A percentile compares a stretch with the other conserved stretches of the same genome.
phyloP scores from a whole-genome alignment of 2,329 filamentous ascomycete genomes.

The Pseudohalonectria lignicola region DNA sequence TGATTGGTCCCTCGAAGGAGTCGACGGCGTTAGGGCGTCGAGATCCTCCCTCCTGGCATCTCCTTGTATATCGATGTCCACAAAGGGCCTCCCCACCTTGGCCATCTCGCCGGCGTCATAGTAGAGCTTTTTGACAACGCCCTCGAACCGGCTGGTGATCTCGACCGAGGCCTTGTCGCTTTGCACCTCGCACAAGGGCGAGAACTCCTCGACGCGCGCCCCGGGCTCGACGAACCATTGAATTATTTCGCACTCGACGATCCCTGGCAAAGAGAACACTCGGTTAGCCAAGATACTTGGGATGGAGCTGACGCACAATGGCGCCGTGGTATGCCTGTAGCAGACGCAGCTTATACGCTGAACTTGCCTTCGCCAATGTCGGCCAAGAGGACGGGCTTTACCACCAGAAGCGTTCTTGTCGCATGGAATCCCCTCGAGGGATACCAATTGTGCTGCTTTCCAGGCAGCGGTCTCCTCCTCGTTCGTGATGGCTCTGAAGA shows the following conservation, averaged over 20 bases:
- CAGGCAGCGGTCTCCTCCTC: neutral
- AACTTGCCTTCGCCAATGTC: conserved; percentile 73
- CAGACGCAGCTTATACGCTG: conserved; percentile 5
- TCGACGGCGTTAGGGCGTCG: conserved; percentile 22
- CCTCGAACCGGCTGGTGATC: conserved; percentile 92
- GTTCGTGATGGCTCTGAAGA: conserved; percentile 20
- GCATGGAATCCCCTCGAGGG: conserved; percentile 36
- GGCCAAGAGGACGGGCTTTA: conserved; percentile 73
- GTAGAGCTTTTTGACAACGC: conserved; percentile 90
- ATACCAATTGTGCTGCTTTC: neutral
- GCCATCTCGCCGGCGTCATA: conserved; percentile 96
- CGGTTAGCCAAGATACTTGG: too few species aligned
- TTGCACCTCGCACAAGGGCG: conserved; percentile 94
- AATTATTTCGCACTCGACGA: conserved; percentile 96
- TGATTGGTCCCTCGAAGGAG: too few species aligned
- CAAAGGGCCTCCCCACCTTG: conserved; percentile 84
- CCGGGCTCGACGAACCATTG: conserved; percentile 99
- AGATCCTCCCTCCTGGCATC: conserved; percentile 50
- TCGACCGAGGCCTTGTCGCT: conserved; percentile 88
- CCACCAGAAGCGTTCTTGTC: conserved; percentile 35
- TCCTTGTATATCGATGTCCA: conserved; percentile 88
- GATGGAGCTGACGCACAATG: too few species aligned
- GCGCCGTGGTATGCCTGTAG: too few species aligned
- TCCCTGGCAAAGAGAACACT: conserved; percentile 53
- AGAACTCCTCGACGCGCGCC: conserved; percentile 93